Evolutionary conservation across 179 eudicot species (phyloP).

Genomic region (Patellifolia procumbens): DNA sequence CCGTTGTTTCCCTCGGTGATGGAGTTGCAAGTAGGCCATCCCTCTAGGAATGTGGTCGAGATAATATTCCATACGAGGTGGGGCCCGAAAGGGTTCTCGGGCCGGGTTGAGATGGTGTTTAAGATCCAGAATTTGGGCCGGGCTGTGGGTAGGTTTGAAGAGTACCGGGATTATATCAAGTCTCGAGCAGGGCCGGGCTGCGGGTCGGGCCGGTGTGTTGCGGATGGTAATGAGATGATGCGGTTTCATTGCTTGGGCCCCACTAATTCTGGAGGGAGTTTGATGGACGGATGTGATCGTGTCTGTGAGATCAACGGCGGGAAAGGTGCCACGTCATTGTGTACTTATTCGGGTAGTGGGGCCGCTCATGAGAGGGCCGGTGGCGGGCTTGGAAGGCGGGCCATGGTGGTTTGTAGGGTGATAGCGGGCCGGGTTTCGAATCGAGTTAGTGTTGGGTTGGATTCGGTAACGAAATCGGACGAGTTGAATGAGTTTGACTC

Average conservation of each 20-base stretch:
- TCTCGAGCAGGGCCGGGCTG: conserved; percentile 35
- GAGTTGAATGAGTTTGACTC: conserved; percentile 49
- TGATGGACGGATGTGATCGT: conserved; percentile 35
- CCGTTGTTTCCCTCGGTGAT: conserved; percentile 57
- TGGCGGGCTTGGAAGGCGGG: conserved; percentile 70
- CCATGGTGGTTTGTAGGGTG: conserved; percentile 87
- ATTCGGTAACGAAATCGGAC: conserved; percentile 21
- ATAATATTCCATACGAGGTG: conserved; percentile 85
- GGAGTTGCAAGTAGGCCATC: conserved; percentile 77
- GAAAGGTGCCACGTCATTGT: conserved; percentile 34
- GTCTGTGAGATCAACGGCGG: conserved; percentile 43
- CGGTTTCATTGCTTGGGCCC: conserved; percentile 60
- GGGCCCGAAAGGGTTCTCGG: conserved; percentile 63
- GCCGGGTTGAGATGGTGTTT: conserved; percentile 79
- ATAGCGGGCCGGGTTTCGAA: conserved; percentile 77
- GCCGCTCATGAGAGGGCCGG: conserved; percentile 82
- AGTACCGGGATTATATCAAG: conserved; percentile 58
- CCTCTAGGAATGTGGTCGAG: conserved; percentile 89
- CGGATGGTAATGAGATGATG: conserved; percentile 81
- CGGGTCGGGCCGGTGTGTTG: conserved; percentile 47
- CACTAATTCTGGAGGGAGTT: conserved; percentile 26
- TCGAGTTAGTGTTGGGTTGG: conserved; percentile 41
- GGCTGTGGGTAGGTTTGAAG: conserved; percentile 65
- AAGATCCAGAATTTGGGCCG: conserved; percentile 61
- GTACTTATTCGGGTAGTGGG: conserved; percentile 80